A percentile compares a stretch with the other conserved stretches of the same genome.
Conservation (phyloP, 257 asterid species). For the Solanum sitiens region DNA sequence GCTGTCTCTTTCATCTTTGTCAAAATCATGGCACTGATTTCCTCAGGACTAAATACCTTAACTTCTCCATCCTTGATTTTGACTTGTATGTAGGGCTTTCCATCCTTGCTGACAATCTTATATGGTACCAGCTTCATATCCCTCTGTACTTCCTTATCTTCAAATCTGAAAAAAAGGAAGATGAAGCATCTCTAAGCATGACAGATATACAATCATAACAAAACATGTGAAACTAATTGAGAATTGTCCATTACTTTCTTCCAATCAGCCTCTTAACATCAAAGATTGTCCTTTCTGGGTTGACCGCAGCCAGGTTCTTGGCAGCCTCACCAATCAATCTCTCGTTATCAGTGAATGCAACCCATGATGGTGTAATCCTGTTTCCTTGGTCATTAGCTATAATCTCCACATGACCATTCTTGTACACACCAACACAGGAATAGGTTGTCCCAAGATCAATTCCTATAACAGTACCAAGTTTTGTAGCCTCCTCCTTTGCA, state of each 20-base stretch:
- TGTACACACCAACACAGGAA: conserved; percentile 95
- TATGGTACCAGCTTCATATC: conserved; percentile 86
- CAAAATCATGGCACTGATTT: conserved; percentile 84
- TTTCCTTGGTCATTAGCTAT: conserved; percentile 96
- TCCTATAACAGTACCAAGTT: conserved; percentile 84
- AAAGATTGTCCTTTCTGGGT: conserved; percentile 77
- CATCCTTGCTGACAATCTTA: conserved; percentile 82
- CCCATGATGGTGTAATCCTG: conserved; percentile 96
- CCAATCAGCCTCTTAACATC: conserved; percentile 97
- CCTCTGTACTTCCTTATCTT: conserved; percentile 83
- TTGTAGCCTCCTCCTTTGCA: conserved; percentile 70
- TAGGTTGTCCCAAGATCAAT: conserved; percentile 94
- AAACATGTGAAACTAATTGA: neutral
- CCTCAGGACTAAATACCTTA: conserved; percentile 94
- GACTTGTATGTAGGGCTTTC: conserved; percentile 87
- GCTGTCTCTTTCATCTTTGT: conserved; percentile 93
- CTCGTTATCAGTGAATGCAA: conserved; percentile 76
- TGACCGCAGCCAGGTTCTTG: conserved; percentile 86
- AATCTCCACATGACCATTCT: conserved; percentile 88
- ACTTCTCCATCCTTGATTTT: conserved; percentile 71
- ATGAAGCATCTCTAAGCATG: neutral
- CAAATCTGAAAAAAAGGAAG: conserved; percentile 37
- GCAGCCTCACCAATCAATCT: conserved; percentile 97
- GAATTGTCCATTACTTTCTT: conserved; percentile 52
- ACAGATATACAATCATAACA: neutral